These are phyloP conservation scores for Cadophora malorum DNA, from an alignment of 2,329 filamentous ascomycete species.

Conservation along the genomic window DNA sequence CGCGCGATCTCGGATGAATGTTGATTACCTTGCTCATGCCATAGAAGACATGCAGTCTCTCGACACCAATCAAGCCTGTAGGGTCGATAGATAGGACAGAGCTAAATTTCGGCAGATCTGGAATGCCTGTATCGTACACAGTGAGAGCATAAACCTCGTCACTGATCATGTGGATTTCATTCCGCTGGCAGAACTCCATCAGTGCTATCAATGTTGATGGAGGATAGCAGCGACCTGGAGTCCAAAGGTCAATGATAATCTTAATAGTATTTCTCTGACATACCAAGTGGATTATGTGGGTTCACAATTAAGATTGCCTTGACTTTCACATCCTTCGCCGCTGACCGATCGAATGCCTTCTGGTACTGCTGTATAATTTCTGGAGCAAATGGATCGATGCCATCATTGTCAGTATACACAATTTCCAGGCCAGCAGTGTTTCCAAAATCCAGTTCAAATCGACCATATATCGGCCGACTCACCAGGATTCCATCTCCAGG, in stretches of 20 bases:
- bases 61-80: slow-evolving; percentile 51
- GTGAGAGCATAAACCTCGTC: slow-evolving; percentile 59
- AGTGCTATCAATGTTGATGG: slow-evolving; percentile 39
- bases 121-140: slow-evolving; percentile 47
- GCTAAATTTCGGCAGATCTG: slow-evolving; percentile 48
- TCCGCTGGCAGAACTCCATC: slow-evolving; percentile 50
- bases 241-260: too few species aligned
- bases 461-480: slow-evolving; percentile 53
- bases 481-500: slow-evolving; percentile 54
- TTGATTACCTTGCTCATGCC: slow-evolving; percentile 34
- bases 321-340: slow-evolving; percentile 45
- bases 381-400: slow-evolving; percentile 48
- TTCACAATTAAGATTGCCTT: slow-evolving; percentile 50
- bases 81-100: slow-evolving; percentile 56
- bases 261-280: too few species aligned
- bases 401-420: slow-evolving; percentile 47
- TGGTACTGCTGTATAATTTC: slow-evolving; percentile 48
- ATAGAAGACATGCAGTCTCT: slow-evolving; percentile 51
- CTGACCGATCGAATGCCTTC: slow-evolving; percentile 45
- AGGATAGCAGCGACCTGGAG: slow-evolving; percentile 35
- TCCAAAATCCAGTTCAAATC: slow-evolving; percentile 56
- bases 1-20: neutral
- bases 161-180: slow-evolving; percentile 54
- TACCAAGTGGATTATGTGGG: slow-evolving; percentile 46
- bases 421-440: slow-evolving; percentile 49